phyloP scores from a whole-genome alignment of 306 rosid genomes.

The Lablab purpureus region DNA sequence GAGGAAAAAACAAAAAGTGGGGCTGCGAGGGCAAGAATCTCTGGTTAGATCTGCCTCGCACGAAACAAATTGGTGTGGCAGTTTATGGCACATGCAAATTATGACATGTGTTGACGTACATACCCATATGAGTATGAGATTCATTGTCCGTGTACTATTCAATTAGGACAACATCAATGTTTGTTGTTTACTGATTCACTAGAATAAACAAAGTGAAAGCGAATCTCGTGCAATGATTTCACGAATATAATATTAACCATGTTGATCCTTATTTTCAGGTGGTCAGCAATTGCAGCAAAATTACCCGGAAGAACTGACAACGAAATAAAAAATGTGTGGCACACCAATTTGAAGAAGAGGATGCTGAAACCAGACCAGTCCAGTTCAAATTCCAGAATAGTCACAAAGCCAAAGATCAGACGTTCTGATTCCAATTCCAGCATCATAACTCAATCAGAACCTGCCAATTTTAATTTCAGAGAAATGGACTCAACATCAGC shows the following conservation, averaged over 20 bases:
- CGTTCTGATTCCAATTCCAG: conserved; percentile 54
- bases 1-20: conserved; percentile 20
- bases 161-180: conserved; percentile 34
- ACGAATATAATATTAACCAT: background rate
- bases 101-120: conserved; percentile 34
- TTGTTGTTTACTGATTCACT: conserved; percentile 44
- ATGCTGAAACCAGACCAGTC: conserved; percentile 41
- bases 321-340: conserved; percentile 97
- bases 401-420: conserved; percentile 37
- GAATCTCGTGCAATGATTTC: conserved; percentile 45
- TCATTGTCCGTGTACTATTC: conserved; percentile 30
- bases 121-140: conserved; percentile 33
- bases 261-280: conserved; percentile 56
- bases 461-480: conserved; percentile 38
- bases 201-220: conserved; percentile 32
- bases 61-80: conserved; percentile 38
- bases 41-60: conserved; percentile 42
- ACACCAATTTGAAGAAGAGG: conserved; percentile 92
- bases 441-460: conserved; percentile 54
- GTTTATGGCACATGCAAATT: conserved; percentile 54
- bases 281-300: conserved; percentile 95
- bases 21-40: conserved; percentile 53
- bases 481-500: conserved; percentile 44
- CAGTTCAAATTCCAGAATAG: conserved; percentile 30
- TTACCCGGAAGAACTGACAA: conserved; percentile 95